A percentile compares a stretch with the other conserved stretches of the same genome.
phyloP scores from a whole-genome alignment of 139 green algal species.

The Micromonas pusilla region DNA sequence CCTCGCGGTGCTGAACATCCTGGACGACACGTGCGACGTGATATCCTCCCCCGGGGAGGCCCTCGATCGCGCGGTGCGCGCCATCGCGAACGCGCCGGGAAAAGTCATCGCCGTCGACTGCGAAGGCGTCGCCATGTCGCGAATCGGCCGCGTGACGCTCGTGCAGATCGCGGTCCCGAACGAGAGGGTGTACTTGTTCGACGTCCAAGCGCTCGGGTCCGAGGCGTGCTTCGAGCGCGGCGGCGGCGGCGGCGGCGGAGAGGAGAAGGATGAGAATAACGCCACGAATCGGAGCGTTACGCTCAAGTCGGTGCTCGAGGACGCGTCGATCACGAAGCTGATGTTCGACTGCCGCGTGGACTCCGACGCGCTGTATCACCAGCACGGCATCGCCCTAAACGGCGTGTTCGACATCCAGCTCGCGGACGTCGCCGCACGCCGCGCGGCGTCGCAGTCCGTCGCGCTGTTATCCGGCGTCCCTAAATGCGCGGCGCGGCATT shows the following conservation, averaged over 20 bases:
- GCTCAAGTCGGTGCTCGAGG: neutral
- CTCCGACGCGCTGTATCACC: constrained; percentile 18
- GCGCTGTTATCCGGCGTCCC: neutral
- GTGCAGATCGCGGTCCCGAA: neutral
- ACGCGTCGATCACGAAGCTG: neutral
- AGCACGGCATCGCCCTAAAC: neutral
- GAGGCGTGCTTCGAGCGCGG: neutral
- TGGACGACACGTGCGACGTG: neutral
- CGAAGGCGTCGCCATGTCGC: constrained; percentile 10
- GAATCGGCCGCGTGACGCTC: neutral
- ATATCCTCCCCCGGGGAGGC: neutral
- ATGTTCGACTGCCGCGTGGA: constrained; percentile 16
- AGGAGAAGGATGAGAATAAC: too few species aligned
- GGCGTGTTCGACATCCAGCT: constrained; percentile 13
- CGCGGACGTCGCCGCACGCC: neutral
- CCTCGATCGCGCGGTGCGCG: neutral
- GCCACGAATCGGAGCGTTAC: neutral
- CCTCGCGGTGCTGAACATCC: neutral
- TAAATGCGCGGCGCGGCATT: neutral
- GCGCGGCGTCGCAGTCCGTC: neutral
- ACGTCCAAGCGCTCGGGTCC: neutral
- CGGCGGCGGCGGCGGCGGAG: too few species aligned
- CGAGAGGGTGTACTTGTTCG: constrained; percentile 10
- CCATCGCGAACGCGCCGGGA: too few species aligned
- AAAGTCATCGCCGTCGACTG: constrained; percentile 17